Base-by-base conservation (phyloP, 2,329 filamentous ascomycete genomes). In the Alternaria gaisen region DNA sequence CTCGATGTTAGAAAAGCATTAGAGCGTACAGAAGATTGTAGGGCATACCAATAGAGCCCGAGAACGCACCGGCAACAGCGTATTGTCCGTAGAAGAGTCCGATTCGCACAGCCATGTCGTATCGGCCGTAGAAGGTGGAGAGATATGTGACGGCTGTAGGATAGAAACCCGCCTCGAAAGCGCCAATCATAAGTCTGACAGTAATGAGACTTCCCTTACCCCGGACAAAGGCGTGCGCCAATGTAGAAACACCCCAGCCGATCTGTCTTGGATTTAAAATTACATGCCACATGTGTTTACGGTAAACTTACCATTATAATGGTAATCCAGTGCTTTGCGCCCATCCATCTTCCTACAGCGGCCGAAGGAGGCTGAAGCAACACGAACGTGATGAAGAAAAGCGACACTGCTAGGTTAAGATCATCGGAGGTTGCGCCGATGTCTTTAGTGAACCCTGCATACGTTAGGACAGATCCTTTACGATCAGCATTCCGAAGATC, bases 81-180 rank as follows among this genome's bases (percentile, higher is more conserved):
- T 80, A 78, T 47, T 76, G 79, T 0, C 77, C 80, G 47, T 82
- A 82, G 66, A 83, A 81, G 18, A 82, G 77, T 1, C 79, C 81
- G 12, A 80, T 76, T 16, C 80, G 77, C n/a, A 81, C 79, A 1
- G 75, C 81, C 64, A 82, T 78, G 48, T 82, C 79, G 24, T 74
- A 71, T 7, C 71, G 67, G 18, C 73, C 71, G 57, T 85, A 83
- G 52, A 87, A 87, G 0, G 83, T 78, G 0, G 85, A 82, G 3
- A 84, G 71, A 63, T 85, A 87, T 66, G 84, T 85, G 3, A 86
- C 82, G 18, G 83, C 81, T 0, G 83, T 80, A 7, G 84, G 82
- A 58, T 85, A 86, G 73, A 87, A 87, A 0, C 83, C 85, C 0
- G 84, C 84, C 72, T 88, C 86, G 34, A 73, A 77, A 8, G 76